A percentile compares a stretch with the other conserved stretches of the same genome.
Conservation (phyloP, 768 basidiomycete species). For the Zangia roseola region DNA sequence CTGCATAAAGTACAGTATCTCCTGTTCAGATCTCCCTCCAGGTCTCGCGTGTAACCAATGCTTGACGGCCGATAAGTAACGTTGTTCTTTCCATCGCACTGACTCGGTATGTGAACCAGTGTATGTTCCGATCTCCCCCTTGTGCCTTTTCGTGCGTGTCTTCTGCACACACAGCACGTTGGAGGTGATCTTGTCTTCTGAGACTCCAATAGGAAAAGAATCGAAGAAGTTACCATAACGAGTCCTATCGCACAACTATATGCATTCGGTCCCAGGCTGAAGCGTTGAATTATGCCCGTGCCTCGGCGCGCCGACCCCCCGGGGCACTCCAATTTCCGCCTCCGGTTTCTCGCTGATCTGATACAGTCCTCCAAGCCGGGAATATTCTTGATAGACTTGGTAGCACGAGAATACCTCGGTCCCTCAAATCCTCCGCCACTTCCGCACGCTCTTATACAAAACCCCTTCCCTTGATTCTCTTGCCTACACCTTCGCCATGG, state of each 20-base stretch:
- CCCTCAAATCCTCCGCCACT: neutral
- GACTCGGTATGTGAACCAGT: too few relatives aligned
- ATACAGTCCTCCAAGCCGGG: too few relatives aligned
- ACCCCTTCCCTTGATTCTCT: neutral
- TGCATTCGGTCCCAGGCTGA: neutral
- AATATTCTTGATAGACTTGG: neutral
- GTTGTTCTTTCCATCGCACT: neutral
- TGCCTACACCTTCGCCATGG: conserved; percentile 4
- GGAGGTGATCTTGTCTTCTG: neutral
- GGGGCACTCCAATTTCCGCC: conserved; percentile 1
- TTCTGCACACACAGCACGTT: neutral
- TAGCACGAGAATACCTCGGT: conserved; percentile 1
- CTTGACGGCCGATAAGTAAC: neutral
- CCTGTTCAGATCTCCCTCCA: too few relatives aligned
- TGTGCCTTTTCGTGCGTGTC: conserved; percentile 13
- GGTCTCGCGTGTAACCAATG: neutral
- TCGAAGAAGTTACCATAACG: neutral
- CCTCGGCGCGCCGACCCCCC: neutral
- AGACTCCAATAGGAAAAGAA: conserved; percentile 9
- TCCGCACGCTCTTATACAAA: conserved; percentile 14
- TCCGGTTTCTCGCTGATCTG: too few relatives aligned
- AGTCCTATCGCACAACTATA: conserved; percentile 1
- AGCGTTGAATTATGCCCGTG: too few relatives aligned
- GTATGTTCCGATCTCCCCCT: neutral
- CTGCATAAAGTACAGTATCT: too few relatives aligned